Percentiles rank a stretch among this genome's conserved stretches.
These are phyloP conservation scores for Spongospora subterranea DNA, from an alignment of 208 protist genomes.

Conservation along the genomic window DNA sequence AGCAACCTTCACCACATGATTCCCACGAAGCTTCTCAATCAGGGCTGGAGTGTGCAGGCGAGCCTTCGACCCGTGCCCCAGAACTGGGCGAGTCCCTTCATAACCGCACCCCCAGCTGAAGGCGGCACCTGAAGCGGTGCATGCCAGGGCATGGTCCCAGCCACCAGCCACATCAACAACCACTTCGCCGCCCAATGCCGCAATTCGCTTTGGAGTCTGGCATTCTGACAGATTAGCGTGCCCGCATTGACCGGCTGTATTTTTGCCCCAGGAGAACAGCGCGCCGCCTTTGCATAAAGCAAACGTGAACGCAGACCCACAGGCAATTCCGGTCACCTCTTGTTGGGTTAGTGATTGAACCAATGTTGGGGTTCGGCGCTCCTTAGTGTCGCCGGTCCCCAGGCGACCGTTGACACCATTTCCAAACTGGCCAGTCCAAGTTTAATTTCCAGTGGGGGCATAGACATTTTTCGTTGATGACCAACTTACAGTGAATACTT, in stretches of 20 bases:
- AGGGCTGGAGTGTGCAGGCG: not conserved
- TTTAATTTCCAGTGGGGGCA: not conserved
- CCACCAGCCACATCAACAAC: slow-evolving; percentile 36
- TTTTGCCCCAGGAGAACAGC: slow-evolving; percentile 55
- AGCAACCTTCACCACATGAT: slow-evolving; percentile 1
- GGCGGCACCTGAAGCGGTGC: not conserved
- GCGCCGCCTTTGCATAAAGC: not conserved
- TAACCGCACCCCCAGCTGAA: slow-evolving; percentile 51
- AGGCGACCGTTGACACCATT: slow-evolving; percentile 42
- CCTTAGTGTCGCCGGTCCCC: slow-evolving; percentile 37
- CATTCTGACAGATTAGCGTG: slow-evolving; percentile 25
- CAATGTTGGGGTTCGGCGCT: slow-evolving; percentile 9
- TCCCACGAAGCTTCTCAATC: slow-evolving; percentile 20
- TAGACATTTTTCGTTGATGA: not conserved
- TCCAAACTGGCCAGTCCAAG: not conserved
- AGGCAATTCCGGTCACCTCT: not conserved
- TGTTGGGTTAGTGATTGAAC: slow-evolving; percentile 6
- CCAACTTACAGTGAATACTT: slow-evolving; percentile 4
- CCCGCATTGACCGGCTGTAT: slow-evolving; percentile 20
- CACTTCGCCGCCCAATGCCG: not conserved
- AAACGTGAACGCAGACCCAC: slow-evolving; percentile 55
- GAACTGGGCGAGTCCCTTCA: slow-evolving; percentile 46
- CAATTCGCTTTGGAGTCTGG: slow-evolving; percentile 8
- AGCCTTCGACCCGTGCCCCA: not conserved
- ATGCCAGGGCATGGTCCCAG: slow-evolving; percentile 46